phyloP scores from a whole-genome alignment of 2,329 filamentous ascomycete genomes.

The Hypoxylon sp. region DNA sequence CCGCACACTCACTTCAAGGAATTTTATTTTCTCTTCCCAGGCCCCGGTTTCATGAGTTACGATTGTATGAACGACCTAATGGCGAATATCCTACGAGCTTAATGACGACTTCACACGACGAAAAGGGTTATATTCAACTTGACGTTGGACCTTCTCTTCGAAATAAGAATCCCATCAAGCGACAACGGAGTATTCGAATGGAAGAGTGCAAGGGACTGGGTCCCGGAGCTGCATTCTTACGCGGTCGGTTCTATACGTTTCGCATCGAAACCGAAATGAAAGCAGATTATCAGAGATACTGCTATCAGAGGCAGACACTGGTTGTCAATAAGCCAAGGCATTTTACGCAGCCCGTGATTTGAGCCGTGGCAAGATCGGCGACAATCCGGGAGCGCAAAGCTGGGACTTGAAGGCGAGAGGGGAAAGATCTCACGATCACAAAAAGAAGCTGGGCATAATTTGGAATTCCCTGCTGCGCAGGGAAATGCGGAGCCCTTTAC shows the following conservation, averaged over 20 bases:
- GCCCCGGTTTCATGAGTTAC: conserved; percentile 61
- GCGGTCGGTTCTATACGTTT: conserved; percentile 49
- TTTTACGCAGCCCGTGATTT: conserved; percentile 42
- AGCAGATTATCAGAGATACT: conserved; percentile 50
- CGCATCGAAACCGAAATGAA: conserved; percentile 47
- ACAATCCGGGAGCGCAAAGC: conserved; percentile 43
- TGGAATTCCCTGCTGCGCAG: conserved; percentile 50
- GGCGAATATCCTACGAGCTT: conserved; percentile 54
- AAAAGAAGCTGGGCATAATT: conserved; percentile 53
- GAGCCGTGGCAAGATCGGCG: conserved; percentile 52
- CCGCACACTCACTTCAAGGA: conserved; percentile 58
- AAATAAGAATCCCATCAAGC: conserved; percentile 50
- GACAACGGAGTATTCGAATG: conserved; percentile 48
- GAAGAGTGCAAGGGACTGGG: conserved; percentile 49
- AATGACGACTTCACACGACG: conserved; percentile 62
- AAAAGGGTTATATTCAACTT: conserved; percentile 54
- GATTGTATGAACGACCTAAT: conserved; percentile 59
- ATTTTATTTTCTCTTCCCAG: conserved; percentile 54
- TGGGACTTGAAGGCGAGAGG: conserved; percentile 50
- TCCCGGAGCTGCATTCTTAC: conserved; percentile 45
- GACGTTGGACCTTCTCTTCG: conserved; percentile 53
- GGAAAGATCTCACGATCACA: conserved; percentile 52
- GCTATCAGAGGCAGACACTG: conserved; percentile 51
- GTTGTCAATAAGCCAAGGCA: conserved; percentile 51
- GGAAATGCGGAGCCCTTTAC: conserved; percentile 52